Percentiles rank a stretch among this genome's conserved stretches.
Conservation (phyloP, 306 rosid genomes). For the Sicyos edulis region DNA sequence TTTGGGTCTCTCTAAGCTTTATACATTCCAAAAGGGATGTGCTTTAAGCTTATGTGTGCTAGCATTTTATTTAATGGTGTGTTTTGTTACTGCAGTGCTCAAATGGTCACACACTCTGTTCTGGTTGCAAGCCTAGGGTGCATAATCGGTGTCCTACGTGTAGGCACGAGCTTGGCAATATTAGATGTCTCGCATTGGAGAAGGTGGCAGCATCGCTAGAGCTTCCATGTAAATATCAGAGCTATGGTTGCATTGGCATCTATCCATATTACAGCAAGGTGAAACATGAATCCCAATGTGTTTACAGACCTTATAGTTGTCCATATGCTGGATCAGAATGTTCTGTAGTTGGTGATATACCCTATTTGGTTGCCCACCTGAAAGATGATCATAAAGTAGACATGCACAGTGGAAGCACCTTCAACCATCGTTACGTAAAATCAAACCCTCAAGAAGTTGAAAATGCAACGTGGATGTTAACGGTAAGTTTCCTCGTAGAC, state of each 20-base stretch:
- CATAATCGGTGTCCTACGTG: constrained; percentile 96
- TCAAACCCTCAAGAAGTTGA: constrained; percentile 94
- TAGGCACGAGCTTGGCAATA: constrained; percentile 87
- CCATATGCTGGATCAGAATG: constrained; percentile 98
- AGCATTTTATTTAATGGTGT: constrained; percentile 5
- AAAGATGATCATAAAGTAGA: constrained; percentile 92
- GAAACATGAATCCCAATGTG: constrained; percentile 83
- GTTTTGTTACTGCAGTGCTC: constrained; percentile 58
- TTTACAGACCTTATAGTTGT: constrained; percentile 71
- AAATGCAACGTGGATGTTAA: constrained; percentile 96
- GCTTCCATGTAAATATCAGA: constrained; percentile 86
- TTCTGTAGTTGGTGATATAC: constrained; percentile 66
- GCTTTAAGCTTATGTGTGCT: background rate
- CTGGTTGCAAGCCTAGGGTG: constrained; percentile 90
- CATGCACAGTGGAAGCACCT: constrained; percentile 92
- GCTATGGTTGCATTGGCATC: constrained; percentile 70
- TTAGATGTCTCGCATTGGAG: constrained; percentile 89
- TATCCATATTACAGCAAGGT: constrained; percentile 90
- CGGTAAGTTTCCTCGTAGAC: constrained; percentile 33
- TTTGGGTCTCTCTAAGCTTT: background rate
- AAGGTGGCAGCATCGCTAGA: constrained; percentile 92
- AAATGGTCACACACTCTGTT: constrained; percentile 90
- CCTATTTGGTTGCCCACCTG: constrained; percentile 69
- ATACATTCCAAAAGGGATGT: background rate
- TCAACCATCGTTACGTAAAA: constrained; percentile 92